Base-by-base conservation (phyloP, 805 yeast species). In the Metschnikowia noctiluminum region DNA sequence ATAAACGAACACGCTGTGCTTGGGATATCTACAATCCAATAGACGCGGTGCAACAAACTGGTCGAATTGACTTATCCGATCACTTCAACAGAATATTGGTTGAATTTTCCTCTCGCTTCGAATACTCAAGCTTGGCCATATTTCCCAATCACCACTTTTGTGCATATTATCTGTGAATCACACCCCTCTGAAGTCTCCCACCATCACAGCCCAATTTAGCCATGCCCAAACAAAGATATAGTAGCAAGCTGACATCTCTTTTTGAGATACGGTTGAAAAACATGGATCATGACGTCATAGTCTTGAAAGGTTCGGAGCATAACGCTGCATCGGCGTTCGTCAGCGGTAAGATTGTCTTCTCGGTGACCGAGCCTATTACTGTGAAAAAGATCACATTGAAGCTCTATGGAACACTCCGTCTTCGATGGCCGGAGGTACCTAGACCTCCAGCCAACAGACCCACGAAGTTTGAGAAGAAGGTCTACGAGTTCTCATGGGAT, bases 401-500 rank as follows among this genome's bases (percentile, higher is more conserved):
- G 52, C 63, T 94, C 26, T 78, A 80, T 48, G 89, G 91, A 2
- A 83, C 84, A 1, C 62, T 90, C 46, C 76, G 84, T 43, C 63
- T 89, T 42, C 78, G 81, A 55, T 84, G 89, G 81, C 69, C 71
- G 13, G 73, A 71, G 36, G 50, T 77, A 8, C 79, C 76, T 45
- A 78, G 82, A 0, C 45, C 43, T 14, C 54, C 74, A 35, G 65
- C 69, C 48, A 60, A 73, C 28, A 70, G 77, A 61, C 81, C 84
- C 21, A 63, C 69, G 42, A 73, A 74, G 40, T 80, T 78, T 59
- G 86, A 84, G 46, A 81, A 79, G 57, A 73, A 79, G 38, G 64
- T 92, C 13, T 91, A 78, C 63, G 96, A 89, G 57, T 85, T 86
- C 62, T 75, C 71, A 38, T 89, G 96, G 96, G 89, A 85, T 55